phyloP scores from a whole-genome alignment of 1,284 basidiomycete genomes.

The Apiotrichum veenhuisii region DNA sequence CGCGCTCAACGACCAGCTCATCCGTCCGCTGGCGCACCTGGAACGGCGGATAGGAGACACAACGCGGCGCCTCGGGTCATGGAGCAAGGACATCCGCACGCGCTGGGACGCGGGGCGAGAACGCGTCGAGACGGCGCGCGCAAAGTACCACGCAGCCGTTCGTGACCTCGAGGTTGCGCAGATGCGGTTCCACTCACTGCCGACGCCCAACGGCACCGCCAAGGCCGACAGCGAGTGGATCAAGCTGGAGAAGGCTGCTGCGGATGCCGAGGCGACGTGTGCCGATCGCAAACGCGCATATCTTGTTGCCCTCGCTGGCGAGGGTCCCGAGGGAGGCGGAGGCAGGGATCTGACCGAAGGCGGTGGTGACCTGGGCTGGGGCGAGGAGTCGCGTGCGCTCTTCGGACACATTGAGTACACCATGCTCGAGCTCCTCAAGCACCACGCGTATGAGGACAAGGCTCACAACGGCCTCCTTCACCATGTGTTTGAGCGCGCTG shows the following conservation, averaged over 20 bases:
- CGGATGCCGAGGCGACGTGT: constrained; percentile 14
- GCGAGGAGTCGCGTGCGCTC: constrained; percentile 22
- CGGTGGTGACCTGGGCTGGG: constrained; percentile 20
- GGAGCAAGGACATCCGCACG: constrained; percentile 19
- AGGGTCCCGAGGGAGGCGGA: constrained; percentile 19
- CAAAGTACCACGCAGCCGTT: constrained; percentile 16
- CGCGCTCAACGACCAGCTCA: constrained; percentile 15
- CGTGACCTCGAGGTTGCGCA: constrained; percentile 12
- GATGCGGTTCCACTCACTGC: constrained; percentile 9
- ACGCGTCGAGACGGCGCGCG: constrained; percentile 17
- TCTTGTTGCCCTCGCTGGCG: constrained; percentile 19
- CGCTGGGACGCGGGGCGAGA: constrained; percentile 20
- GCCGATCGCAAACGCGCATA: constrained; percentile 22
- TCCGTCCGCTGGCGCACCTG: constrained; percentile 14
- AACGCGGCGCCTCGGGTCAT: constrained; percentile 9
- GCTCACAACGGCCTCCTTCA: constrained; percentile 15
- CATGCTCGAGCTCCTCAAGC: constrained; percentile 17
- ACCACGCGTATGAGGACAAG: constrained; percentile 23
- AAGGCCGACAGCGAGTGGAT: constrained; percentile 14
- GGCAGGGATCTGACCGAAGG: constrained; percentile 17
- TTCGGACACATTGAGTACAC: constrained; percentile 19
- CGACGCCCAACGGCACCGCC: constrained; percentile 4
- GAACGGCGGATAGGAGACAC: constrained; percentile 17
- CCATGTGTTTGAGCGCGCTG: constrained; percentile 12
- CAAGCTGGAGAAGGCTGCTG: constrained; percentile 13